A percentile compares a stretch with the other conserved stretches of the same genome.
These are phyloP conservation scores for Heritiera fomes DNA, from an alignment of 345 rosid genomes.

Conservation along the genomic window DNA sequence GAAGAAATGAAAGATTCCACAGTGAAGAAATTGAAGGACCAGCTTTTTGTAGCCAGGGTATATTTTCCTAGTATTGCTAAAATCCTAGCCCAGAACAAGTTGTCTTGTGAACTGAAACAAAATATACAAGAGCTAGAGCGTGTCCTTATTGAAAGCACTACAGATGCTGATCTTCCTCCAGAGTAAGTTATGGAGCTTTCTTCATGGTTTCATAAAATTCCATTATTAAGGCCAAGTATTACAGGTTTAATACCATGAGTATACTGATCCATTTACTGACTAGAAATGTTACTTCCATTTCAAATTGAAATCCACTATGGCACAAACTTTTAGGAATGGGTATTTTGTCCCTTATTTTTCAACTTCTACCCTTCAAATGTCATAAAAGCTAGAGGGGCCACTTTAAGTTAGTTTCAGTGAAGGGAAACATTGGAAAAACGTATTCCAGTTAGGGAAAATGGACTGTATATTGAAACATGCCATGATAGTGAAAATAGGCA, in stretches of 20 bases:
- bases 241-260: background rate
- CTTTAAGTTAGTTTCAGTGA: background rate
- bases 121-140: conserved; percentile 95
- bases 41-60: conserved; percentile 89
- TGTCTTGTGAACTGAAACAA: conserved; percentile 78
- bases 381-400: background rate
- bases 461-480: background rate
- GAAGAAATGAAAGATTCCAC: conserved; percentile 76
- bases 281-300: background rate
- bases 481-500: background rate
- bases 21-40: conserved; percentile 89
- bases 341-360: background rate
- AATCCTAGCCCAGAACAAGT: conserved; percentile 66
- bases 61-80: conserved; percentile 95
- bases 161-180: conserved; percentile 79
- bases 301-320: background rate
- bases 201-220: conserved; percentile 8
- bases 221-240: conserved; percentile 9
- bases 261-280: conserved; percentile 3
- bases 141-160: conserved; percentile 81
- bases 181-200: conserved; percentile 56
- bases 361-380: background rate
- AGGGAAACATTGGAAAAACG: background rate
- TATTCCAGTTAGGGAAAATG: background rate
- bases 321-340: background rate